Base-by-base conservation (phyloP, 1,139 yeast species). In the Groenewaldozyma sp. region DNA sequence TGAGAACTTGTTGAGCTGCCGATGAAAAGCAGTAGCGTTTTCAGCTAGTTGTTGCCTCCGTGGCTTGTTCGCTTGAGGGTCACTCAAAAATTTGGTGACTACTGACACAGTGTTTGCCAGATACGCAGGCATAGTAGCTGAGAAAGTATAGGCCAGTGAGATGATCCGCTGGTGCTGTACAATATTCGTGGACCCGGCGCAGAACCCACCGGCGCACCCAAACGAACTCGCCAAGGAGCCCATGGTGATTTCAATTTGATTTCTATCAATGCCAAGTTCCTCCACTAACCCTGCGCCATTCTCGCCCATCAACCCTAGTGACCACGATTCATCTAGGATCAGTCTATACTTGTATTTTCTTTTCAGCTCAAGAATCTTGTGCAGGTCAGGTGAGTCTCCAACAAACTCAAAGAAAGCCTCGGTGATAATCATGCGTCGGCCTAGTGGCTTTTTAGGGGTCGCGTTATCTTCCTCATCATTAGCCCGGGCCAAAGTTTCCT, bases 121-220 rank as follows among this genome's bases (percentile, higher is more conserved):
- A 60, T 82, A 88, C 14, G 97, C 94, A 11, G 98, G 97, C 58
- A 91, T 73, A 2, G 96, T 76, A 7, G 99, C 99, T 56, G 94
- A 82, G 58, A 86, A 91, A 45, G 93, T 93, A 57, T 86, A 91
- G 2, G 95, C 95, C 50, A 73, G 70, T 7, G 95, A 83, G 24
- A 87, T 83, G 54, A 88, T 81, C 57, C 94, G 78, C 69, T 93
- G 98, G 63, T 91, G 95, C 52, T 80, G 82, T 34, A 88, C 77
- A 88, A 91, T 84, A 43, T 81, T 80, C 31, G 66, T 64, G 31
- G 76, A 81, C 44, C 97, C 98, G 20, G 84, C 84, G 58, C 95
- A 91, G 62, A 86, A 91, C 1, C 95, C 98, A 47, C 99, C 99
- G 34, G 93, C 79, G 7, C 94, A 71, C n/a, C 88, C 93, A 50